Evolutionary conservation across 768 basidiomycete genomes (phyloP), one percentile per base, ranked within the genome.

Genomic region (Trametes sanguinea): DNA sequence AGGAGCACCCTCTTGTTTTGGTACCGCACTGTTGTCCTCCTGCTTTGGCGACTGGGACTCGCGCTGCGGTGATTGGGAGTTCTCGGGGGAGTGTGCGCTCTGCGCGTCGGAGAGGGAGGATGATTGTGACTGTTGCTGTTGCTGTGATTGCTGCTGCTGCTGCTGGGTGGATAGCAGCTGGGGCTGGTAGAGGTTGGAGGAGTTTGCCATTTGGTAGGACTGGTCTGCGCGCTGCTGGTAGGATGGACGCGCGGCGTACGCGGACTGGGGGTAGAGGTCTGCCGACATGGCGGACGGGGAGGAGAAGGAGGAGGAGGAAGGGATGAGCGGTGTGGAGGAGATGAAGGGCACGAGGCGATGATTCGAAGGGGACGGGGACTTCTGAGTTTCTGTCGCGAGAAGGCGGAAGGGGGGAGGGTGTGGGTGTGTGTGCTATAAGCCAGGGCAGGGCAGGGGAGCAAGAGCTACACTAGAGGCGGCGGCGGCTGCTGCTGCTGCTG

Each of bases 181-280:
- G 33, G 67, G 68, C 2, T 68, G 67, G 58, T 73, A 73, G 62
- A 70, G 47, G 63, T 53, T 61, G 62, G 54, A 33, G 61, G 57
- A 37, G 39, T 60, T 52, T 27, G 61, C 48, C 64, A 71, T 67
- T 59, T 66, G 64, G 68, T 71, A 72, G 33, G 61, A 59, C 47
- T 57, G 59, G 64, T 71, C 67, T 57, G 67, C 68, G 70, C 30
- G 73, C 65, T 75, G 72, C 71, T 69, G 71, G 79, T 86, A 87
- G 32, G 67, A 55, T 51, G 62, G 44, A 37, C 71, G 71, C 51
- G 68, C 62, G 43, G 67, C 68, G 72, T 78, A 79, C 62, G 73
- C 53, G 45, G 63, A 68, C 69, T 74, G 73, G 71, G 79, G 77
- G 71, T 76, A 80, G 77, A 80, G 76, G 76, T 80, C 79, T 67